phyloP scores from a whole-genome alignment of 2,329 filamentous ascomycete genomes.

The Microdochium trichocladiopsis region DNA sequence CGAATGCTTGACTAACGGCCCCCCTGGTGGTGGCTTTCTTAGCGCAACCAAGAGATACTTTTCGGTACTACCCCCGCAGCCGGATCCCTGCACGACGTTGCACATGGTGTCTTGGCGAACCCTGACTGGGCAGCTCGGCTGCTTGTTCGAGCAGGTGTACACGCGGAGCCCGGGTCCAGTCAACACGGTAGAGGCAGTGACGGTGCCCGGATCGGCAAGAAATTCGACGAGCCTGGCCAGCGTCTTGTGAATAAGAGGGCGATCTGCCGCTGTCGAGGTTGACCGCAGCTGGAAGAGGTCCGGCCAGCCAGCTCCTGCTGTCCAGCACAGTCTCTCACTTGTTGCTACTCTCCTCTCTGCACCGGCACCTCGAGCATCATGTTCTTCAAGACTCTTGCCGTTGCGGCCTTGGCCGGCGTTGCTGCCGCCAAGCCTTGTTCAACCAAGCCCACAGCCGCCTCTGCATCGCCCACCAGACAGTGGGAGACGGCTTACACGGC shows the following conservation, averaged over 20 bases:
- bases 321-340: neutral
- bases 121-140: neutral
- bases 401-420: neutral
- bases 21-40: too few species aligned
- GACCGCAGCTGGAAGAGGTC: too few species aligned
- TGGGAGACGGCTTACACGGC: slow-evolving; percentile 35
- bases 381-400: neutral
- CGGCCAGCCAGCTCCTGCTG: too few species aligned
- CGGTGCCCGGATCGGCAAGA: too few species aligned
- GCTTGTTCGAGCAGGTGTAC: neutral
- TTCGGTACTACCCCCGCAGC: too few species aligned
- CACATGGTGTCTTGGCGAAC: neutral
- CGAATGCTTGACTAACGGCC: too few species aligned
- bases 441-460: neutral
- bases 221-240: too few species aligned
- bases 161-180: neutral
- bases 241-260: too few species aligned
- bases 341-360: too few species aligned
- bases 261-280: too few species aligned
- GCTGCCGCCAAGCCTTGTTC: neutral
- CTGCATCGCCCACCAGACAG: neutral
- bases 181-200: too few species aligned
- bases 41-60: too few species aligned
- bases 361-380: neutral
- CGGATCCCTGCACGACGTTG: neutral